Base-by-base conservation (phyloP, 768 basidiomycete species). In the Tulasnella sp. region DNA sequence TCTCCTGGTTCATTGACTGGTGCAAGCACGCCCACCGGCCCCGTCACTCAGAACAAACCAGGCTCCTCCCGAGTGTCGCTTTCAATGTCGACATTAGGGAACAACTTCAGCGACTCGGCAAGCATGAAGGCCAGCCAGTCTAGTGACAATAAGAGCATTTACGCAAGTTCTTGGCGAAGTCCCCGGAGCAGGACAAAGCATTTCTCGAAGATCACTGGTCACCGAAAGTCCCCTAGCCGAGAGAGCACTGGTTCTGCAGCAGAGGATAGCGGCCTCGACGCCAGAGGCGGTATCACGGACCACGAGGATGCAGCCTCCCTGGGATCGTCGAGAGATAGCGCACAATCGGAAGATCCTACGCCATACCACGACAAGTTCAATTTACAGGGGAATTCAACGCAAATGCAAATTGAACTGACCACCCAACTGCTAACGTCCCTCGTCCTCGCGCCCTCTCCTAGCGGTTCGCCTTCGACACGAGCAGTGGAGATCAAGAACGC, bases 361-460 rank as follows among this genome's bases (percentile, higher is more conserved):
- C 80, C 81, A 0, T 87, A 87, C 0, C 75, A 88, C 62, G 66
- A 66, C 21, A 71, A 70, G 4, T 82, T 84, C 59, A 79, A 81
- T 52, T 67, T 90, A 4, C 81, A 84, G 15, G 86, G 77, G 5
- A 87, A 84, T 62, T 76, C 83, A 1, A 72, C 76, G 2, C 68
- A 77, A 2, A 79, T 88, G 7, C 92, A 96, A 69, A 70, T 92
- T 62, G 90, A 94, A 57, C 72, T 91, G 17, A 82, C 82, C 0
- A 62, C 75, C 9, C 80, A 85, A 63, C 74, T 93, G 11, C 69
- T 91, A 27, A 65, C 73, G 6, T 75, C 74, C 36, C 65, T 80
- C 42, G 62, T 71, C 3, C 58, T 71, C 2, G 25, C 62, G 36
- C 23, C 14, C 5, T 69, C 67, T 8, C 57, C 65, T 3, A 65